These are phyloP conservation scores for Teratosphaeriaceae sp. DNA, from an alignment of 2,329 filamentous ascomycete species.

Conservation along the genomic window DNA sequence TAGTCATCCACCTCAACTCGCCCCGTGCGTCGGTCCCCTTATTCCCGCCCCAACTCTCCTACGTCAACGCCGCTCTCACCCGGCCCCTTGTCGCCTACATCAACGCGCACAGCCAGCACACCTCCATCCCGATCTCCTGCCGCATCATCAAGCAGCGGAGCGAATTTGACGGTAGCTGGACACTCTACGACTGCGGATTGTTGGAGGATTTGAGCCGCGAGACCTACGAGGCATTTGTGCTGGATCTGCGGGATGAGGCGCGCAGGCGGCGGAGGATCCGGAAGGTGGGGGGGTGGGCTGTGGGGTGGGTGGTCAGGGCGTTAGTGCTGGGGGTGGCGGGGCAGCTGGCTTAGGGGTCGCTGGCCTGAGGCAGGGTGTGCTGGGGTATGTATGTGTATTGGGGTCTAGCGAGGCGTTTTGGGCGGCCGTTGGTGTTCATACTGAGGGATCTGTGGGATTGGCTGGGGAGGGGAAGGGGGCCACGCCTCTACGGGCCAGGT, in stretches of 20 bases:
- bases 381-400: no score
- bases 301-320: slow-evolving; percentile 86
- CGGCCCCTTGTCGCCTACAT: slow-evolving; percentile 99
- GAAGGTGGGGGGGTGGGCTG: slow-evolving; percentile 94
- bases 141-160: slow-evolving; percentile 81
- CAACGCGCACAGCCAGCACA: slow-evolving; percentile 64
- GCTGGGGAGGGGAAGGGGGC: no score
- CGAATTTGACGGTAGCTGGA: slow-evolving; percentile 96
- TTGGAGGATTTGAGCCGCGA: slow-evolving; percentile 92
- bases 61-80: slow-evolving; percentile 92
- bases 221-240: slow-evolving; percentile 90
- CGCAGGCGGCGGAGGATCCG: slow-evolving; percentile 80
- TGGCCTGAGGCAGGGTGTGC: no score
- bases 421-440: no score
- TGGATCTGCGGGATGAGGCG: slow-evolving; percentile 85
- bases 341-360: slow-evolving; percentile 62
- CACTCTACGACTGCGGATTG: slow-evolving; percentile 83
- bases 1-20: slow-evolving; percentile 91
- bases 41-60: slow-evolving; percentile 86
- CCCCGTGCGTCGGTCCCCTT: slow-evolving; percentile 88
- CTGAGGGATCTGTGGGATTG: no score
- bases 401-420: no score
- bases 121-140: slow-evolving; percentile 92
- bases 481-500: no score
- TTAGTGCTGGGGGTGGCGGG: slow-evolving; percentile 93